Conservation (phyloP, 2,329 filamentous ascomycete species). For the Ophiognomonia clavigignenti-juglandacearum region DNA sequence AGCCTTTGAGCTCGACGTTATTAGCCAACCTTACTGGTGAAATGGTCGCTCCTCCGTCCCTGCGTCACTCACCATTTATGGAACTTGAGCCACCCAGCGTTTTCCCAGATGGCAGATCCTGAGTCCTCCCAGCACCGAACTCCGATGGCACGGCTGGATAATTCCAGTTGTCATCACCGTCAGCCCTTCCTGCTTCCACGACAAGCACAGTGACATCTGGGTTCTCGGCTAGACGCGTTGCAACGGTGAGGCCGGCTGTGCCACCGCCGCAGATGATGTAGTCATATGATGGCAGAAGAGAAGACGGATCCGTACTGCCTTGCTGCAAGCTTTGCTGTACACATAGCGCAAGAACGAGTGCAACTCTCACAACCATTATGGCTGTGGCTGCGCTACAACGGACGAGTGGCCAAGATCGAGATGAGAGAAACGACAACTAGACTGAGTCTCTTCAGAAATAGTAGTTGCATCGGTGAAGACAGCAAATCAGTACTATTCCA, state of each 20-base stretch:
- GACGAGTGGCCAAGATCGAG: no score
- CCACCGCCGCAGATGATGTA: conserved; percentile 9
- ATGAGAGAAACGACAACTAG: no score
- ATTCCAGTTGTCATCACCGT: background rate
- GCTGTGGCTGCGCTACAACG: no score
- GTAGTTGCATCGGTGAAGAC: no score
- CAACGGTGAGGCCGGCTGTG: conserved; percentile 6
- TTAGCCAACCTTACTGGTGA: background rate
- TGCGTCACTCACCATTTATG: background rate
- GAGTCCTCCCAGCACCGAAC: background rate
- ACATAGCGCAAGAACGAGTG: no score
- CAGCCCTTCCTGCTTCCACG: background rate
- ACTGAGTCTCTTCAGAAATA: no score
- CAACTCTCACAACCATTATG: no score
- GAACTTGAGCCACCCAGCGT: background rate
- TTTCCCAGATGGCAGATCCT: background rate
- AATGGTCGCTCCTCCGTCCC: background rate
- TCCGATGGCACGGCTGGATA: background rate
- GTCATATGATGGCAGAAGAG: background rate
- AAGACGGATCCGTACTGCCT: no score
- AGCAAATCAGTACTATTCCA: no score
- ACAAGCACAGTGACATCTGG: background rate
- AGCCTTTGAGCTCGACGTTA: background rate
- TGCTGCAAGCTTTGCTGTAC: no score
- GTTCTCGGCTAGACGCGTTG: background rate